Percentiles rank a stretch among this genome's conserved stretches.
phyloP scores from a whole-genome alignment of 306 rosid genomes.

The Datisca glomerata region DNA sequence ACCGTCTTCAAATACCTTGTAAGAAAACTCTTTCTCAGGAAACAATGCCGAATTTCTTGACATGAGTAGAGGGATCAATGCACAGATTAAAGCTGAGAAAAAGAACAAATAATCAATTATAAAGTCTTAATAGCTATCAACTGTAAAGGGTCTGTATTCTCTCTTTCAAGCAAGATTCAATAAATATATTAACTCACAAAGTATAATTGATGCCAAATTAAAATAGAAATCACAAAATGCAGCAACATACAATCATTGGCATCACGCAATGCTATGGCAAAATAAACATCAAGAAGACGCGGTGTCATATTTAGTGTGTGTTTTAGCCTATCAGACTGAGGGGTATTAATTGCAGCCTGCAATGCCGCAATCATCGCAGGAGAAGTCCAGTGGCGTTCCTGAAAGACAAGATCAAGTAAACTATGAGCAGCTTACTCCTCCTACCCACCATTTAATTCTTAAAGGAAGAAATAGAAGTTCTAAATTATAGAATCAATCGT shows the following conservation, averaged over 20 bases:
- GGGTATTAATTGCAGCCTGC: conserved; percentile 46
- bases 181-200: neutral
- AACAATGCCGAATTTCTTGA: conserved; percentile 73
- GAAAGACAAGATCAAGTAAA: conserved; percentile 18
- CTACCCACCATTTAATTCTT: neutral
- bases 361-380: conserved; percentile 60
- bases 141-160: no score
- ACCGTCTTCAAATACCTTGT: conserved; percentile 39
- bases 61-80: conserved; percentile 84
- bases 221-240: conserved; percentile 9
- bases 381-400: conserved; percentile 98
- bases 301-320: conserved; percentile 56
- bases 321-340: conserved; percentile 78
- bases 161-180: neutral
- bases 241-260: conserved; percentile 70
- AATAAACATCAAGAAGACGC: conserved; percentile 62
- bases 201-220: no score
- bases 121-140: conserved; percentile 11
- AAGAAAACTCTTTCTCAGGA: conserved; percentile 68
- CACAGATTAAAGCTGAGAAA: conserved; percentile 85
- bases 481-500: no score
- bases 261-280: conserved; percentile 49
- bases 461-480: no score
- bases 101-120: conserved; percentile 8
- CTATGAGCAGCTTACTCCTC: conserved; percentile 4